Conservation (phyloP, 2,329 filamentous ascomycete genomes). For the Cladosporium oxysporum region DNA sequence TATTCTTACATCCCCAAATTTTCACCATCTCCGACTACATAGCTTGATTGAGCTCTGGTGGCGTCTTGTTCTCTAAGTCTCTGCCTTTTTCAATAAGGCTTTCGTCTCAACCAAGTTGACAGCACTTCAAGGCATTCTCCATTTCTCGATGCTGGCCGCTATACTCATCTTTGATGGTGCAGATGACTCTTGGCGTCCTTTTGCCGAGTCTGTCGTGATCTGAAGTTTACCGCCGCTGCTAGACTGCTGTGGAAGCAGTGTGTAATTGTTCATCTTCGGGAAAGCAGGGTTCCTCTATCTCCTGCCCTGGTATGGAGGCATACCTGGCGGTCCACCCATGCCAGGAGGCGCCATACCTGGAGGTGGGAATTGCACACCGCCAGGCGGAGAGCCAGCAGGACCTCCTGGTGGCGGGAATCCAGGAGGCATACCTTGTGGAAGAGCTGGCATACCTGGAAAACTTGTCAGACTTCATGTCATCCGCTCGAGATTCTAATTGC, state of each 20-base stretch:
- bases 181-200: background rate
- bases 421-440: constrained; percentile 8
- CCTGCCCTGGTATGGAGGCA: constrained; percentile 16
- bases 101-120: background rate
- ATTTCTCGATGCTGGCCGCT: background rate
- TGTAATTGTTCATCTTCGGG: background rate
- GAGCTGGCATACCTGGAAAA: background rate
- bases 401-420: constrained; percentile 16
- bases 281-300: background rate
- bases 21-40: background rate
- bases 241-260: background rate
- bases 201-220: background rate
- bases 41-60: background rate
- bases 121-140: background rate
- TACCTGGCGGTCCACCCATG: constrained; percentile 10
- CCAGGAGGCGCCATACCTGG: constrained; percentile 6
- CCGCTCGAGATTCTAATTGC: background rate
- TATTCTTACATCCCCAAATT: background rate
- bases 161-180: background rate
- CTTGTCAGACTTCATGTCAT: background rate
- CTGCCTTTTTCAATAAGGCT: background rate
- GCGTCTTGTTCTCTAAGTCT: background rate
- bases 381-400: constrained; percentile 61
- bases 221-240: background rate
- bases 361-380: constrained; percentile 44